These are phyloP conservation scores for Colletotrichum sp. DNA, from an alignment of 2,329 filamentous ascomycete species.

Conservation along the genomic window DNA sequence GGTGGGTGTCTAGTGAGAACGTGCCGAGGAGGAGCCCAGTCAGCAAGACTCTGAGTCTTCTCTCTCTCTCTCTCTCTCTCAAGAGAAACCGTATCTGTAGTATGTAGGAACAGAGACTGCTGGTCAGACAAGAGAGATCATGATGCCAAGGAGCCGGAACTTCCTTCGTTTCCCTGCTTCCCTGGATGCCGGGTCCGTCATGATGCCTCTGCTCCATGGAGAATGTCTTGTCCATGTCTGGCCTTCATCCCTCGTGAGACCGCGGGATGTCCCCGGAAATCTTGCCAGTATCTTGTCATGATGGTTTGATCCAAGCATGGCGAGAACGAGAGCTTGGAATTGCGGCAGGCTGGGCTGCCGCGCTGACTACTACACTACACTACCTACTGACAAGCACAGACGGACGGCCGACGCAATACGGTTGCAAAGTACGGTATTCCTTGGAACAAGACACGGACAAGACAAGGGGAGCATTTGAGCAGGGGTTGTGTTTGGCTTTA, in stretches of 20 bases:
- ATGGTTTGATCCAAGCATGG: background rate
- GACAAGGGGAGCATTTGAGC: constrained; percentile 1
- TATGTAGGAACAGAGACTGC: background rate
- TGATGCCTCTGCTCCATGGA: background rate
- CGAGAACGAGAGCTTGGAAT: background rate
- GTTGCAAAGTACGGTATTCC: background rate
- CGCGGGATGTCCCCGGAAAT: background rate
- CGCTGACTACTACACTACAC: background rate
- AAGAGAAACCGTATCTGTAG: background rate
- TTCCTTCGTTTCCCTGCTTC: constrained; percentile 5
- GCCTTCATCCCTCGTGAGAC: background rate
- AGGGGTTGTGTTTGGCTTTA: constrained; percentile 17
- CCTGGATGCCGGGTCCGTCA: background rate
- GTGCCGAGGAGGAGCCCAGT: constrained; percentile 4
- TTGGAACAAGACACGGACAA: constrained; percentile 6
- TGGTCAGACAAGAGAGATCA: constrained; percentile 5
- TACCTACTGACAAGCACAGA: background rate
- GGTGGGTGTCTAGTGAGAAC: constrained; percentile 9
- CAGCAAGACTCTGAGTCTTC: background rate
- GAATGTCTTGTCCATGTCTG: background rate
- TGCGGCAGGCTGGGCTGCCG: background rate
- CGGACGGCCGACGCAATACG: background rate
- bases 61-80: no score
- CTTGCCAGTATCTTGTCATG: background rate
- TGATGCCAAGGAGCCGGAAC: constrained; percentile 8